These are phyloP conservation scores for Diaporthe australafricana DNA, from an alignment of 2,329 filamentous ascomycete species.

Conservation along the genomic window DNA sequence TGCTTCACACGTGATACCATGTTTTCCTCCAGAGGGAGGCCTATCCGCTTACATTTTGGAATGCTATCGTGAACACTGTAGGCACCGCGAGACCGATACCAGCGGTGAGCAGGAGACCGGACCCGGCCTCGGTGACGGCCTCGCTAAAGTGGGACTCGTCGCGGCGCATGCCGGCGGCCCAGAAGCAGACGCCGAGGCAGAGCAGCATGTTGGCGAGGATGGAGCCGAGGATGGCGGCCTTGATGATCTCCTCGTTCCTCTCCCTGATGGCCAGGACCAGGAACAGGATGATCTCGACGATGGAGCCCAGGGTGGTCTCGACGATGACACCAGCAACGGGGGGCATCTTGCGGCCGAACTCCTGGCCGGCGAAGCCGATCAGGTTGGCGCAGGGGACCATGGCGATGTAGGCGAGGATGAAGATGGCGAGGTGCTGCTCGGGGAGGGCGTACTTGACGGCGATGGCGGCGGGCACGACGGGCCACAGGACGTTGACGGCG, in stretches of 20 bases:
- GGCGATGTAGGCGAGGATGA: constrained; percentile 78
- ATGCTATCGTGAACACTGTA: constrained; percentile 42
- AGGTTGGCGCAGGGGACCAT: constrained; percentile 83
- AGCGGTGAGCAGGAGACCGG: constrained; percentile 80
- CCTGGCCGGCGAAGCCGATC: constrained; percentile 79
- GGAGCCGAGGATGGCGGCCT: constrained; percentile 85
- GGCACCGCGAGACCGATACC: constrained; percentile 59
- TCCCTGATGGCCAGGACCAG: constrained; percentile 73
- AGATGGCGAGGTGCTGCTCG: constrained; percentile 69
- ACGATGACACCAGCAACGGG: constrained; percentile 75
- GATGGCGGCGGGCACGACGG: constrained; percentile 78
- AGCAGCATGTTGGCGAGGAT: constrained; percentile 85
- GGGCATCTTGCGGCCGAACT: constrained; percentile 79
- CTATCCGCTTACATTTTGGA: constrained; percentile 3
- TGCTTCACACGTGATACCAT: background rate
- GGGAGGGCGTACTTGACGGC: constrained; percentile 61
- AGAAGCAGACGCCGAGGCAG: constrained; percentile 84
- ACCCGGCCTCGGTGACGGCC: constrained; percentile 82
- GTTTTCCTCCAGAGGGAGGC: background rate
- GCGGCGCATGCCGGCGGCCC: constrained; percentile 77
- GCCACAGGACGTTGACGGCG: constrained; percentile 79
- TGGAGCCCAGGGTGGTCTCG: constrained; percentile 74
- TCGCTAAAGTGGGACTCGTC: constrained; percentile 79
- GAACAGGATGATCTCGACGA: constrained; percentile 87
- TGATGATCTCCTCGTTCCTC: constrained; percentile 75